These are phyloP conservation scores for Hydnum rufescens DNA, from an alignment of 768 basidiomycete genomes.

Conservation along the genomic window DNA sequence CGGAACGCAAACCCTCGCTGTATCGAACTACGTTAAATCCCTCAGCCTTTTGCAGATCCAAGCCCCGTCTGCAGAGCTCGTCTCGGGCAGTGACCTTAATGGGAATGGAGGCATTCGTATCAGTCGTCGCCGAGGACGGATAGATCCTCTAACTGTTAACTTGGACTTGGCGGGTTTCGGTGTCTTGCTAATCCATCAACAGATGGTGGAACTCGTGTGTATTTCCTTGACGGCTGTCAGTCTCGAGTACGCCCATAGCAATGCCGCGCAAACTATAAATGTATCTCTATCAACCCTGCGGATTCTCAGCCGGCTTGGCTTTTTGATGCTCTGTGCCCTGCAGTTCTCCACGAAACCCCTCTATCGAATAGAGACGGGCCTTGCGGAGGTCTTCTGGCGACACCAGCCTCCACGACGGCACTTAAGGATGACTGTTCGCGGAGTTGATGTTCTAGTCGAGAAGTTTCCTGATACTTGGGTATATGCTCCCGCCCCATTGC, in stretches of 20 bases:
- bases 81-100: conserved; percentile 48
- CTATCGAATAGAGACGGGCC: conserved; percentile 57
- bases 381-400: conserved; percentile 57
- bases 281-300: conserved; percentile 74
- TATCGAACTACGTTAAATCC: conserved; percentile 73
- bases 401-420: conserved; percentile 75
- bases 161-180: conserved; percentile 82
- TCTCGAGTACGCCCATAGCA: conserved; percentile 67
- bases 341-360: conserved; percentile 85
- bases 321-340: conserved; percentile 86
- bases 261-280: conserved; percentile 58
- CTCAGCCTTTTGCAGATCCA: conserved; percentile 76
- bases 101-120: conserved; percentile 63
- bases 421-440: conserved; percentile 73
- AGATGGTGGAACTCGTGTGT: conserved; percentile 78
- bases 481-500: conserved; percentile 83
- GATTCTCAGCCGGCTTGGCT: conserved; percentile 95
- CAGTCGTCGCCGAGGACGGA: conserved; percentile 47
- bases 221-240: conserved; percentile 57
- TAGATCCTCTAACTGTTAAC: conserved; percentile 41
- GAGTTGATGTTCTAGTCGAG: background rate
- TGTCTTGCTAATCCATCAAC: conserved; percentile 73
- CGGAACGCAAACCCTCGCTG: conserved; percentile 61
- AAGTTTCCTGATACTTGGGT: conserved; percentile 3
- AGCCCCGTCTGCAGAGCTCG: conserved; percentile 28